Conservation (phyloP, 257 asterid species). For the Nicotiana noctiflora region DNA sequence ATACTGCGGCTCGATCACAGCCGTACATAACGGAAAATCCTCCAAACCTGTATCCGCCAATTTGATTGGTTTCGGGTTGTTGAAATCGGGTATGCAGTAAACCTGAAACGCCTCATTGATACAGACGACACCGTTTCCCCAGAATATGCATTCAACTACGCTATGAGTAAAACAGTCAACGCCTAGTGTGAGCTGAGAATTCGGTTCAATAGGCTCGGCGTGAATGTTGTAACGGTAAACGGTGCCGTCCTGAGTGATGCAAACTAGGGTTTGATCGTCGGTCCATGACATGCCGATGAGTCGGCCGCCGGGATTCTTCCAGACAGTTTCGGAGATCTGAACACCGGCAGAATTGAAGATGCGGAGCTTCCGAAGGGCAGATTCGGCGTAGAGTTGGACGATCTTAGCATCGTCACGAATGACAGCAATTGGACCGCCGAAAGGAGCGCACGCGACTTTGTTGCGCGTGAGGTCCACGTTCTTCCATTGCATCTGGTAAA, state of each 20-base stretch:
- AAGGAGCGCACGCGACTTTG: constrained; percentile 84
- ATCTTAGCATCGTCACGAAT: constrained; percentile 95
- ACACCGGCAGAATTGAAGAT: constrained; percentile 84
- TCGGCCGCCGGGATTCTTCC: constrained; percentile 83
- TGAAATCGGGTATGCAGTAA: too few relatives aligned
- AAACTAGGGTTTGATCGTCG: too few relatives aligned
- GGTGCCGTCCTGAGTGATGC: too few relatives aligned
- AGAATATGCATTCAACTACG: constrained; percentile 16
- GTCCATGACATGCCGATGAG: too few relatives aligned
- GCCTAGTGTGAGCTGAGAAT: constrained; percentile 40
- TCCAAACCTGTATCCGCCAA: too few relatives aligned
- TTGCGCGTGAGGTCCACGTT: constrained; percentile 88
- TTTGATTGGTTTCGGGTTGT: too few relatives aligned
- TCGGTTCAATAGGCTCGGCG: constrained; percentile 54
- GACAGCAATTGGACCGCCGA: constrained; percentile 90
- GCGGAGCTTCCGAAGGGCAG: constrained; percentile 89
- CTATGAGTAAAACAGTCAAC: constrained; percentile 62
- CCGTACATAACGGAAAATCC: too few relatives aligned
- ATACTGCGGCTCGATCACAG: constrained; percentile 64
- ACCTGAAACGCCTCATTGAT: too few relatives aligned
- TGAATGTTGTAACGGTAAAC: constrained; percentile 65
- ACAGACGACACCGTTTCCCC: constrained; percentile 66
- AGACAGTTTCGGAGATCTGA: constrained; percentile 69
- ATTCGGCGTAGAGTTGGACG: constrained; percentile 89
- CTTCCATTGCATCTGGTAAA: constrained; percentile 77